Conservation (phyloP, 768 basidiomycete species). For the Auricularia auricula-judae region DNA sequence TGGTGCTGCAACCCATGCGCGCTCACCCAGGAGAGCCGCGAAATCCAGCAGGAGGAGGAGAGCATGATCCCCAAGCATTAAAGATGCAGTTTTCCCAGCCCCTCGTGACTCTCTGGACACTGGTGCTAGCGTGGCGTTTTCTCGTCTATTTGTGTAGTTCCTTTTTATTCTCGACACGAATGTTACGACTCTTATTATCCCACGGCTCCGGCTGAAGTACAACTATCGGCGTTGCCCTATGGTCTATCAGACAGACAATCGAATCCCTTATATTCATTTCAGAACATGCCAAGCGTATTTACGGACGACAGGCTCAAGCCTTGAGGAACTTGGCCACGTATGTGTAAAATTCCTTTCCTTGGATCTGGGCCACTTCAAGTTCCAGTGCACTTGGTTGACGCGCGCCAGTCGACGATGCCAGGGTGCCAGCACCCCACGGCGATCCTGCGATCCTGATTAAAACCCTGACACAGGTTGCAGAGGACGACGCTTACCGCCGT, state of each 20-base stretch:
- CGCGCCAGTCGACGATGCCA: constrained; percentile 33
- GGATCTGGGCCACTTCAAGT: constrained; percentile 36
- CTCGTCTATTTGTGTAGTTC: too few species aligned
- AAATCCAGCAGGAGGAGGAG: constrained; percentile 36
- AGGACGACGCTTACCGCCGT: constrained; percentile 38
- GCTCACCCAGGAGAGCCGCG: constrained; percentile 36
- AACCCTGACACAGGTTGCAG: neutral
- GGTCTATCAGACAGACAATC: too few species aligned
- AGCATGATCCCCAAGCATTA: constrained; percentile 4
- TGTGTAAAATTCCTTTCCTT: constrained; percentile 44
- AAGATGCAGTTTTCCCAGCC: too few species aligned
- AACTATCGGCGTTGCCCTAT: too few species aligned
- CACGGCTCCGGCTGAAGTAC: too few species aligned
- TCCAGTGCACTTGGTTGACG: constrained; percentile 42
- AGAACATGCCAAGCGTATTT: too few species aligned
- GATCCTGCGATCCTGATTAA: constrained; percentile 34
- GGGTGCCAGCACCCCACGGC: constrained; percentile 68
- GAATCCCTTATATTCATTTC: too few species aligned
- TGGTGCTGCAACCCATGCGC: constrained; percentile 37
- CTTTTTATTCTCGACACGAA: too few species aligned
- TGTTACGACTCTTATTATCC: too few species aligned
- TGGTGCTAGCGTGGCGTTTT: too few species aligned
- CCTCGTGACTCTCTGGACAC: too few species aligned
- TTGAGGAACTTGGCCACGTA: constrained; percentile 15
- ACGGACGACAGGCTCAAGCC: neutral